Percentiles rank a stretch among this genome's conserved stretches.
Conservation (phyloP, 2,329 filamentous ascomycete genomes). For the Ascochyta viciae-villosae region DNA sequence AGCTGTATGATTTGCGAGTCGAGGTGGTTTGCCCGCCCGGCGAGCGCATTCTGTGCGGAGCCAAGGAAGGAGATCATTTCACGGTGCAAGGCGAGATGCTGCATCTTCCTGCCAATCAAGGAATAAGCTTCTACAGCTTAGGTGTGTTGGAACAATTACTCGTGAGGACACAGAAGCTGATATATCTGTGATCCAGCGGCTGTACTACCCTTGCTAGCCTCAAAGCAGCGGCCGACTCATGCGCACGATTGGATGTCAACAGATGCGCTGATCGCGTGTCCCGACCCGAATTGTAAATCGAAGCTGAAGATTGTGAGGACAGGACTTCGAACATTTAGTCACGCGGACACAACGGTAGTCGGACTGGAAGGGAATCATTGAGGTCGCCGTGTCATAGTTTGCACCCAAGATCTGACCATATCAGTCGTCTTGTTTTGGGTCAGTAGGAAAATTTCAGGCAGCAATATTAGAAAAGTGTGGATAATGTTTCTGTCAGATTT, state of each 20-base stretch:
- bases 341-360: constrained; percentile 16
- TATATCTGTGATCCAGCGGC: background rate
- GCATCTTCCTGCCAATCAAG: constrained; percentile 13
- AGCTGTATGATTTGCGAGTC: constrained; percentile 17
- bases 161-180: background rate
- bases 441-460: too few species aligned
- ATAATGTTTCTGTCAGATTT: too few species aligned
- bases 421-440: too few species aligned
- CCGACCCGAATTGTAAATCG: constrained; percentile 20
- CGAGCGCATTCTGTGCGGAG: constrained; percentile 16
- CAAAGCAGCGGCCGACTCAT: constrained; percentile 18
- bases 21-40: constrained; percentile 18
- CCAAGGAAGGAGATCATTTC: constrained; percentile 16
- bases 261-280: constrained; percentile 19
- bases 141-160: background rate
- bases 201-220: constrained; percentile 14
- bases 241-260: constrained; percentile 22
- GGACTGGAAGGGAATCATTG: background rate
- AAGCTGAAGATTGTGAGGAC: constrained; percentile 19
- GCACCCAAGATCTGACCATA: too few species aligned
- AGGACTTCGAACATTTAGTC: constrained; percentile 14
- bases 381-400: background rate
- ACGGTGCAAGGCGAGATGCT: constrained; percentile 20
- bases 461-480: too few species aligned
- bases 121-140: constrained; percentile 19